phyloP scores from a whole-genome alignment of 73 alveolate genomes.

The Tetrahymena borealis region DNA sequence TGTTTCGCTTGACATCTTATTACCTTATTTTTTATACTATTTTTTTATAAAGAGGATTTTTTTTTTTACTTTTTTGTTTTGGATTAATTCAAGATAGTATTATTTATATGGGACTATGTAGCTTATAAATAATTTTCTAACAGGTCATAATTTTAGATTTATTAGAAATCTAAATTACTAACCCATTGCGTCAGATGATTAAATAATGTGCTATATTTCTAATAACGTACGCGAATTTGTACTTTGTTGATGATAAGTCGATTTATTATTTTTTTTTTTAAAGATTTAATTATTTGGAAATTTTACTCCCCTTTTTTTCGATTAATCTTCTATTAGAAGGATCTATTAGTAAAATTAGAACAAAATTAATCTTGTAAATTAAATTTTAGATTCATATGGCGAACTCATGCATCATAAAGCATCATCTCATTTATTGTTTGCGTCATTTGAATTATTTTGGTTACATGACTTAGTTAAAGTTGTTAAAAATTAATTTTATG shows the following conservation, averaged over 20 bases:
- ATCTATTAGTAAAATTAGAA: not conserved
- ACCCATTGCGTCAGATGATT: not conserved
- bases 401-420: too few relatives aligned
- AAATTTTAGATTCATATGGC: too few relatives aligned
- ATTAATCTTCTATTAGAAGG: not conserved
- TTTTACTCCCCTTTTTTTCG: not conserved
- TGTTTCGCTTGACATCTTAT: not conserved
- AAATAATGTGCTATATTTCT: not conserved
- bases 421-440: too few relatives aligned
- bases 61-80: not conserved
- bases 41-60: not conserved
- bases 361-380: too few relatives aligned
- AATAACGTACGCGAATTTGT: not conserved
- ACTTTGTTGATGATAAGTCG: not conserved
- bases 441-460: too few relatives aligned
- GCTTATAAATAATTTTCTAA: not conserved
- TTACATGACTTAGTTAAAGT: too few relatives aligned
- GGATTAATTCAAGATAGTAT: not conserved
- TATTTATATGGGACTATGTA: not conserved
- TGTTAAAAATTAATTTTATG: too few relatives aligned
- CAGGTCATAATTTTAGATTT: not conserved
- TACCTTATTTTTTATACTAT: not conserved
- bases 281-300: not conserved
- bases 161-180: not conserved
- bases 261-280: not conserved